Evolutionary conservation across 805 yeast genomes (phyloP), one percentile per base, ranked within the genome.

Genomic region (Candida germanica): DNA sequence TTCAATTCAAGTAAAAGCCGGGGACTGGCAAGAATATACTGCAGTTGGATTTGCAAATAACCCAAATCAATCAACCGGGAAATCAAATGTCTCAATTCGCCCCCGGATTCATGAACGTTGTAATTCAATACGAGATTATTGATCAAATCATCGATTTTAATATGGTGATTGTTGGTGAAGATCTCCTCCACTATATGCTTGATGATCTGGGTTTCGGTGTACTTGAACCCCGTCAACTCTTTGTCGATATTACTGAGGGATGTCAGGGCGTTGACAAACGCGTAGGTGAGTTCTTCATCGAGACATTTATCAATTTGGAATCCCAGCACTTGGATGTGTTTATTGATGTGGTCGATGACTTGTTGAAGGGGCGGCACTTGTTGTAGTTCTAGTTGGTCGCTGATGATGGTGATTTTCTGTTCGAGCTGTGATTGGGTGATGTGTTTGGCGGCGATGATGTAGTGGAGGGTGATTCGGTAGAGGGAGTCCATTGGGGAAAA

Each of bases 1-100:
- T 66, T 62, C 29, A 79, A 55, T 44, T 79, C 86, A 9, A 71
- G 57, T 6, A 78, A 40, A 1, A 72, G 50, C 17, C 74, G 53
- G 1, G 66, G 46, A 3, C 77, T 68, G 54, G 58, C 33, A 50
- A 61, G 45, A 46, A 75, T 28, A 40, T 59, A 43, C 55, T 64
- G 43, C 37, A 49, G 47, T 29, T 43, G 25, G 6, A 33, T 8
- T n/a, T 40, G 36, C 1, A 43, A 21, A 33, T 43, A 42, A 4
- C 46, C 49, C 8, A 33, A 28, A 17, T 37, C 36, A 11, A 42
- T 26, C 18, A 42, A 31, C 13, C 36, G 34, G 3, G 17, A n/a
- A 3, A 44, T 24, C 20, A 44, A 33, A 6, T 33, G 39, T n/a
- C 62, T 59, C 0, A 75, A 59, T 22, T 75, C 75, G 3, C 47